phyloP scores from a whole-genome alignment of 495 filamentous ascomycete species.

The Aspergillus sclerotioniger region DNA sequence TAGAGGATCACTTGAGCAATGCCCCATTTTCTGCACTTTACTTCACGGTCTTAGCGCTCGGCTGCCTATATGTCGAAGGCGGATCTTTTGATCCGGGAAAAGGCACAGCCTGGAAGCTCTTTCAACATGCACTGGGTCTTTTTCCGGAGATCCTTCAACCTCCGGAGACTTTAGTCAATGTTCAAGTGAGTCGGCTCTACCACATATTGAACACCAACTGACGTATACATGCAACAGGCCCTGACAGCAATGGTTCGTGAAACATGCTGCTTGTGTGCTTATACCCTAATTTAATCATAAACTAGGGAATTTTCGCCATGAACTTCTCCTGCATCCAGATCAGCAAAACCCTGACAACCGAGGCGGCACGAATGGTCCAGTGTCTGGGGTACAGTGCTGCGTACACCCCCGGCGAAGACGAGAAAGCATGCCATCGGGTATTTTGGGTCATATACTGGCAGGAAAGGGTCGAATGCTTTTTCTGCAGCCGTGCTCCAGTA shows the following conservation, averaged over 20 bases:
- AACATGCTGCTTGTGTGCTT: neutral
- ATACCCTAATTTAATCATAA: neutral
- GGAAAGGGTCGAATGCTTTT: conserved; percentile 23
- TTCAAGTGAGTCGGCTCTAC: conserved; percentile 19
- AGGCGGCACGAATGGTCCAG: conserved; percentile 31
- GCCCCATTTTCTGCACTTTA: conserved; percentile 33
- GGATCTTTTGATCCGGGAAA: conserved; percentile 34
- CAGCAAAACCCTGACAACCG: conserved; percentile 29
- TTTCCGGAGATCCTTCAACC: conserved; percentile 25
- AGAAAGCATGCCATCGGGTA: conserved; percentile 20
- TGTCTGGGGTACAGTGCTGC: conserved; percentile 24
- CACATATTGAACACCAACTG: neutral
- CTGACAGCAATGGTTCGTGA: conserved; percentile 10
- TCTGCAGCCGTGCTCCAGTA: neutral
- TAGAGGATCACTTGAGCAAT: conserved; percentile 12
- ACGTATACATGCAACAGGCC: neutral
- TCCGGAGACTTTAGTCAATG: conserved; percentile 21
- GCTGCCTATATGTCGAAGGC: conserved; percentile 31
- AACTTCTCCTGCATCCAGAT: conserved; percentile 34
- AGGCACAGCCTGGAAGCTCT: conserved; percentile 33
- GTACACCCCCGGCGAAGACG: conserved; percentile 8
- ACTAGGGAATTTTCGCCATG: conserved; percentile 27
- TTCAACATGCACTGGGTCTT: conserved; percentile 26
- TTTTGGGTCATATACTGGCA: conserved; percentile 40
- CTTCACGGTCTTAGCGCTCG: conserved; percentile 35